phyloP scores from a whole-genome alignment of 192 early-diverging fungal genomes.

The Coemansia sp. region DNA sequence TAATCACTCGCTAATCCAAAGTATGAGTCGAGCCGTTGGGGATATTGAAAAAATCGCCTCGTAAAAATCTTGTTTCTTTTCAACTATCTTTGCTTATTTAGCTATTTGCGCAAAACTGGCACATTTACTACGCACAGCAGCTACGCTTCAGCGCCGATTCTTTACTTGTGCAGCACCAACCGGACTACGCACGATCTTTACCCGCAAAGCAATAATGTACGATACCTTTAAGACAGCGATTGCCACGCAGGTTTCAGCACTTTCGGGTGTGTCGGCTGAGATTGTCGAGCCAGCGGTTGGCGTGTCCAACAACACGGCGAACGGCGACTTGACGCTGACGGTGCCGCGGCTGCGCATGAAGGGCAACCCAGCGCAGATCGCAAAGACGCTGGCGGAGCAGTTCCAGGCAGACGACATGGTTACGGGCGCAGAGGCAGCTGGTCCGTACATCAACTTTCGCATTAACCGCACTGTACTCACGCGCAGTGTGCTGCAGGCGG shows the following conservation, averaged over 20 bases:
- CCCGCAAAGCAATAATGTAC: constrained; percentile 34
- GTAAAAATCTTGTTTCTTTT: no score
- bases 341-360: constrained; percentile 67
- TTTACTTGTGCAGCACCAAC: neutral
- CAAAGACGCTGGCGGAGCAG: constrained; percentile 57
- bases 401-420: constrained; percentile 64
- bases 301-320: constrained; percentile 58
- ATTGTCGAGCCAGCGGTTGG: constrained; percentile 61
- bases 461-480: constrained; percentile 60
- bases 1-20: no score
- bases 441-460: constrained; percentile 77
- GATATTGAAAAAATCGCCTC: no score
- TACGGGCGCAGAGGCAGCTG: constrained; percentile 54
- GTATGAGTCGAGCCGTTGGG: no score
- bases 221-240: constrained; percentile 70
- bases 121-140: neutral
- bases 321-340: constrained; percentile 72
- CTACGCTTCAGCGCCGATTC: neutral
- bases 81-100: neutral
- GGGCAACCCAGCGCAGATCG: constrained; percentile 68
- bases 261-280: constrained; percentile 56
- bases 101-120: neutral
- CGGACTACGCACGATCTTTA: neutral
- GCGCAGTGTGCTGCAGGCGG: constrained; percentile 57
- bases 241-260: constrained; percentile 57